Conservation (phyloP, 192 early-diverging fungal genomes). For the Rhizophagus clarus region DNA sequence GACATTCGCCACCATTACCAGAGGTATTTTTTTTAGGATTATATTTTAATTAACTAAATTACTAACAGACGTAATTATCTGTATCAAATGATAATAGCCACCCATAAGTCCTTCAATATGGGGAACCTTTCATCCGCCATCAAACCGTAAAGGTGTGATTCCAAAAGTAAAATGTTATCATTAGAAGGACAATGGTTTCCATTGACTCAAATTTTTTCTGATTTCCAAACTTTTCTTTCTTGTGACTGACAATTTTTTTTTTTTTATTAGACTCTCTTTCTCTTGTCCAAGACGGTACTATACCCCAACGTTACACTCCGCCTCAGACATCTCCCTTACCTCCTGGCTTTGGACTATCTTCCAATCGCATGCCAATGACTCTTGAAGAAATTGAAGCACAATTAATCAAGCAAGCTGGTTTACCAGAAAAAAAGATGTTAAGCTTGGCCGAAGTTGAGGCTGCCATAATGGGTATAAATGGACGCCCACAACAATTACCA, state of each 20-base stretch:
- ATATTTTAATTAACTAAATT: neutral
- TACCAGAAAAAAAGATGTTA: constrained; percentile 55
- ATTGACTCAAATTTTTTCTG: neutral
- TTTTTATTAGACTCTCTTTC: neutral
- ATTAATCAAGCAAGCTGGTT: constrained; percentile 40
- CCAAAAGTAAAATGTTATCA: neutral
- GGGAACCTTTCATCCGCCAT: constrained; percentile 12
- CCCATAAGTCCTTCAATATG: constrained; percentile 28
- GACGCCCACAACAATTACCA: constrained; percentile 42
- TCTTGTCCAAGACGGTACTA: constrained; percentile 36
- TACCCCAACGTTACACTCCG: constrained; percentile 34
- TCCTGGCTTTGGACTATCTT: constrained; percentile 34
- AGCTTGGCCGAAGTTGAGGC: constrained; percentile 77
- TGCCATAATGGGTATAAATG: constrained; percentile 48
- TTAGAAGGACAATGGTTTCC: too few relatives aligned
- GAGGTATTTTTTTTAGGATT: constrained; percentile 15
- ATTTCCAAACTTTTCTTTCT: neutral
- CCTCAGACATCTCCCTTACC: constrained; percentile 23
- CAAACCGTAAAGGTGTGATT: constrained; percentile 10
- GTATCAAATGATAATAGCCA: neutral
- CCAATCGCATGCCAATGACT: constrained; percentile 3
- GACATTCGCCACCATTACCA: neutral
- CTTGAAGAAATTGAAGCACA: constrained; percentile 62
- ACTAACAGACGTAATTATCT: too few relatives aligned
- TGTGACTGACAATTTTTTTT: neutral